A percentile compares a stretch with the other conserved stretches of the same genome.
Evolutionary conservation across 169 alveolate genomes (phyloP).

Genomic region (Plasmodium knowlesi): DNA sequence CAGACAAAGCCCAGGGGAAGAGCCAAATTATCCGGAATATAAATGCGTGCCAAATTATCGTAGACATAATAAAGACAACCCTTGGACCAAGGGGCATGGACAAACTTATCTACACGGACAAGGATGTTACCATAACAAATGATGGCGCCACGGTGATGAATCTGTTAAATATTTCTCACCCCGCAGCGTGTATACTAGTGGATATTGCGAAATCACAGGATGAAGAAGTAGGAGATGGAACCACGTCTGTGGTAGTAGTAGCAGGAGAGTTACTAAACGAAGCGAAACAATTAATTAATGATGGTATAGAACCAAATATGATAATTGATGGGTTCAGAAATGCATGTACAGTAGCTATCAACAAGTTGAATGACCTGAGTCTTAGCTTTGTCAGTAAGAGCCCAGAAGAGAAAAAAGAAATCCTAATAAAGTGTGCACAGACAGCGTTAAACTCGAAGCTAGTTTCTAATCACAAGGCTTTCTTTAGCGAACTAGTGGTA

Average conservation of each 20-base stretch:
- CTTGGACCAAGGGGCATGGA: slow-evolving; percentile 99
- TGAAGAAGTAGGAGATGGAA: slow-evolving; percentile 97
- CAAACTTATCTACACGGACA: slow-evolving; percentile 93
- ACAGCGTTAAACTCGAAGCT: slow-evolving; percentile 97
- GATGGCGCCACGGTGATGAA: slow-evolving; percentile 99
- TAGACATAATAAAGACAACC: slow-evolving; percentile 94
- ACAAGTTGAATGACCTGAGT: slow-evolving; percentile 81
- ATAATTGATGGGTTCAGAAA: slow-evolving; percentile 94
- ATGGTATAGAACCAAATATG: slow-evolving; percentile 96
- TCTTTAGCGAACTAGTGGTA: slow-evolving; percentile 95
- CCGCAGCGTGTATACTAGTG: slow-evolving; percentile 97
- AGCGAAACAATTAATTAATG: slow-evolving; percentile 95
- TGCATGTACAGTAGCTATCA: slow-evolving; percentile 91
- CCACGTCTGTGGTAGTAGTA: slow-evolving; percentile 95
- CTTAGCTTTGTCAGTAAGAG: slow-evolving; percentile 82
- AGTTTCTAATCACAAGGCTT: slow-evolving; percentile 93
- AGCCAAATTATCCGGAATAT: slow-evolving; percentile 96
- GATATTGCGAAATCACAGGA: slow-evolving; percentile 98
- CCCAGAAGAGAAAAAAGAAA: slow-evolving; percentile 87
- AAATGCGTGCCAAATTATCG: slow-evolving; percentile 95
- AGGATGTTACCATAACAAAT: slow-evolving; percentile 94
- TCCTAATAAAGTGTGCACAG: slow-evolving; percentile 96
- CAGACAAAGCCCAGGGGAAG: slow-evolving; percentile 96
- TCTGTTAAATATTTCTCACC: slow-evolving; percentile 95
- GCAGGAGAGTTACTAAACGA: slow-evolving; percentile 97